A percentile compares a stretch with the other conserved stretches of the same genome.
These are phyloP conservation scores for Cicer judaicum DNA, from an alignment of 306 rosid species.

Conservation along the genomic window DNA sequence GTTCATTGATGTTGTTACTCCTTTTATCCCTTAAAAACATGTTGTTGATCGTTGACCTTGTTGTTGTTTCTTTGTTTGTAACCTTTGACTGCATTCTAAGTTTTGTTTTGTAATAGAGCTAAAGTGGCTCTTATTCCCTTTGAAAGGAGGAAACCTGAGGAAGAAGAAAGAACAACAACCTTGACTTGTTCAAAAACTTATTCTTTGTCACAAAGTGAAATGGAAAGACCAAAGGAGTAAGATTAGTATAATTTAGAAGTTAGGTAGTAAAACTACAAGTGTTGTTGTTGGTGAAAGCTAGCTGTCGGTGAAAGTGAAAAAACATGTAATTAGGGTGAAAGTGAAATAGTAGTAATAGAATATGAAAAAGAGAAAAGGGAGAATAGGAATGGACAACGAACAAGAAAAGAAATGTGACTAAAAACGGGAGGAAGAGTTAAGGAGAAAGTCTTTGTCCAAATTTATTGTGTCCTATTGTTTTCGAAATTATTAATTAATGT, in stretches of 20 bases:
- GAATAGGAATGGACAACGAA: slow-evolving; percentile 20
- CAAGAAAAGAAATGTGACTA: too few relatives aligned
- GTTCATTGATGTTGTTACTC: slow-evolving; percentile 29
- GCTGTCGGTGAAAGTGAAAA: slow-evolving; percentile 46
- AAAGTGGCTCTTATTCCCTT: slow-evolving; percentile 47
- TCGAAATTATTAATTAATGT: background rate
- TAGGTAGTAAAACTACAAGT: too few relatives aligned
- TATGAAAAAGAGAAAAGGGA: slow-evolving; percentile 22
- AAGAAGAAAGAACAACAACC: slow-evolving; percentile 53
- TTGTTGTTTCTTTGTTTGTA: slow-evolving; percentile 30
- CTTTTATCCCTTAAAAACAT: slow-evolving; percentile 50
- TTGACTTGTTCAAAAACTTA: slow-evolving; percentile 41
- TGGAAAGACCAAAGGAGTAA: background rate
- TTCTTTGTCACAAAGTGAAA: slow-evolving; percentile 16
- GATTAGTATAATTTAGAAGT: slow-evolving; percentile 35
- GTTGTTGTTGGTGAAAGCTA: too few relatives aligned
- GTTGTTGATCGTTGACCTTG: slow-evolving; percentile 41
- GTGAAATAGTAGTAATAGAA: slow-evolving; percentile 4
- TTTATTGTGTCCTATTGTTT: slow-evolving; percentile 38
- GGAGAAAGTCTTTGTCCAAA: background rate
- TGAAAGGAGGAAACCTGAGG: slow-evolving; percentile 44
- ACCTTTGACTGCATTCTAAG: slow-evolving; percentile 35
- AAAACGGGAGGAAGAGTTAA: background rate
- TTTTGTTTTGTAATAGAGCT: background rate
- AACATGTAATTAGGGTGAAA: background rate